phyloP scores from a whole-genome alignment of 495 filamentous ascomycete species.

The Lepidopterella palustris region DNA sequence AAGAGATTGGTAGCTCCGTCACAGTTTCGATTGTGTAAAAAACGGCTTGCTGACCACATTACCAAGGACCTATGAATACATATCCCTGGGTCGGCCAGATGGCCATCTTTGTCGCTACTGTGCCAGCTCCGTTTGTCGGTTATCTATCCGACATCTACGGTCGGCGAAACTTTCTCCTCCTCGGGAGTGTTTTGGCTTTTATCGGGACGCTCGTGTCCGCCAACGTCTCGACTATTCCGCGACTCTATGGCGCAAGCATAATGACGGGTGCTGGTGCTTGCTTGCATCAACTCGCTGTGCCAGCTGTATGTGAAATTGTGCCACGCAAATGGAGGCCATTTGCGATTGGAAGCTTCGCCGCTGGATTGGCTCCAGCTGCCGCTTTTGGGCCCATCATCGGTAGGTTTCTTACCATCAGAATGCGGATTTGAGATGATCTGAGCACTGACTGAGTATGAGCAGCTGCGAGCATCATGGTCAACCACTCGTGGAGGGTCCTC shows the following conservation, averaged over 20 bases:
- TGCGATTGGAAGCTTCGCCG: not conserved
- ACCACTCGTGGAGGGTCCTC: not conserved
- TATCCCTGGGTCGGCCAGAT: constrained; percentile 1
- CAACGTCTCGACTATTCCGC: not conserved
- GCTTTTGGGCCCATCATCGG: not conserved
- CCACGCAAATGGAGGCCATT: not conserved
- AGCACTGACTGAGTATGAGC: not conserved
- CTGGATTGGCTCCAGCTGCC: not conserved
- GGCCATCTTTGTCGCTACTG: not conserved
- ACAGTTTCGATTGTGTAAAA: not conserved
- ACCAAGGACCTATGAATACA: not conserved
- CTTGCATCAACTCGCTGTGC: not conserved
- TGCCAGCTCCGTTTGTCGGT: not conserved
- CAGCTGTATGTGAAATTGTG: not conserved
- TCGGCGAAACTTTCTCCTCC: not conserved
- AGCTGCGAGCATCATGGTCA: not conserved
- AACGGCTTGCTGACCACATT: not conserved
- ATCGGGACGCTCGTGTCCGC: not conserved
- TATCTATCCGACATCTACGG: not conserved
- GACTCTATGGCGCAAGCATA: not conserved
- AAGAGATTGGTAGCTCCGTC: not conserved
- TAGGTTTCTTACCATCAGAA: not conserved
- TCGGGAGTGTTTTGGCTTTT: not conserved
- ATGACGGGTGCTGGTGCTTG: not conserved
- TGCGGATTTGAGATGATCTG: too few species aligned